These are phyloP conservation scores for Boletus albobrunnescens DNA, from an alignment of 1,284 basidiomycete species.

Conservation along the genomic window DNA sequence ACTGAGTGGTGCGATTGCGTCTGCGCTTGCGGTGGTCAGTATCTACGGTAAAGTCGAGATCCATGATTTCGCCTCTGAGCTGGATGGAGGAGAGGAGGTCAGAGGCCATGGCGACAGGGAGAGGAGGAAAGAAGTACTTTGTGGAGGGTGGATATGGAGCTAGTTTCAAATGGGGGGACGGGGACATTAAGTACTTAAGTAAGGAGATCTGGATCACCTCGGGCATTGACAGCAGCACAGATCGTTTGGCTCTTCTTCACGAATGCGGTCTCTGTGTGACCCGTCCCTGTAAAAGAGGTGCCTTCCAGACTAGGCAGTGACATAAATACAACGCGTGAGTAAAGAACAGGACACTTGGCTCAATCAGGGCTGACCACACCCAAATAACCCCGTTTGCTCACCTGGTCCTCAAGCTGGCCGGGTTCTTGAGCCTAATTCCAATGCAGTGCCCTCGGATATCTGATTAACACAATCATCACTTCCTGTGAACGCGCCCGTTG, in stretches of 20 bases:
- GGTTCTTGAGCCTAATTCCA: slow-evolving; percentile 36
- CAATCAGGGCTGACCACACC: slow-evolving; percentile 21
- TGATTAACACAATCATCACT: slow-evolving; percentile 33
- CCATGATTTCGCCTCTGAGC: slow-evolving; percentile 64
- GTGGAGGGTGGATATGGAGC: slow-evolving; percentile 26
- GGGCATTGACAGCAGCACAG: slow-evolving; percentile 33
- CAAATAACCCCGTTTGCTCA: slow-evolving; percentile 25
- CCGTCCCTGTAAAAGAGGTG: slow-evolving; percentile 32
- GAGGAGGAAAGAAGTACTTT: slow-evolving; percentile 32
- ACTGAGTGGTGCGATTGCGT: slow-evolving; percentile 62
- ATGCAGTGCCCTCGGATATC: slow-evolving; percentile 38
- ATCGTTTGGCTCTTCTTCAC: slow-evolving; percentile 34
- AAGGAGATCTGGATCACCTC: slow-evolving; percentile 36
- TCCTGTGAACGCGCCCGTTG: slow-evolving; percentile 26
- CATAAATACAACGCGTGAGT: slow-evolving; percentile 37
- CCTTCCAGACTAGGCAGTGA: slow-evolving; percentile 37
- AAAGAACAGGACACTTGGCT: slow-evolving; percentile 27
- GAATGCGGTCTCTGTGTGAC: slow-evolving; percentile 35
- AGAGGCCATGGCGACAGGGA: slow-evolving; percentile 33
- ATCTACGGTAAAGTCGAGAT: slow-evolving; percentile 63
- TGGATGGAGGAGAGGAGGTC: slow-evolving; percentile 39
- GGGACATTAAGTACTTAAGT: slow-evolving; percentile 38
- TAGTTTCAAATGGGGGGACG: slow-evolving; percentile 23
- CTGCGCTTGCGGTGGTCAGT: slow-evolving; percentile 56
- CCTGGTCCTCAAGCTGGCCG: slow-evolving; percentile 12